phyloP scores from a whole-genome alignment of 2,329 filamentous ascomycete genomes.

The Alternaria novae-zelandiae region DNA sequence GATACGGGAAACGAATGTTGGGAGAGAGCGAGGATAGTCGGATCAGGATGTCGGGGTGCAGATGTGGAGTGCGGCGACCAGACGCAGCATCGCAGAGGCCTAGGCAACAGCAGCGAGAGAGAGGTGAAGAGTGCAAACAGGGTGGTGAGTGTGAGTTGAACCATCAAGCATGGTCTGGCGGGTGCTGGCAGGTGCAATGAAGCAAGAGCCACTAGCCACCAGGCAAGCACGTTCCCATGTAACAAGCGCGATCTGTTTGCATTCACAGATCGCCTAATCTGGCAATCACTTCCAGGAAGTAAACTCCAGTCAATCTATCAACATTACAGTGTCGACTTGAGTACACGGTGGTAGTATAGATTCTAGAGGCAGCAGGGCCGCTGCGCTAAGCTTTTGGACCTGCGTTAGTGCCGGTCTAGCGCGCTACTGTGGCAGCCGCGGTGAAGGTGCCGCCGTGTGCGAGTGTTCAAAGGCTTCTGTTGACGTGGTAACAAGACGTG shows the following conservation, averaged over 20 bases:
- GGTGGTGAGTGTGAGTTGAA: neutral
- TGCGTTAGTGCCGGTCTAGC: neutral
- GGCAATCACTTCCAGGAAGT: neutral
- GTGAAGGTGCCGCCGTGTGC: neutral
- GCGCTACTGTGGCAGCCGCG: neutral
- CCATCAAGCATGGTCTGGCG: neutral
- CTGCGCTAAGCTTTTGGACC: neutral
- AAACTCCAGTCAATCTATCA: too few species aligned
- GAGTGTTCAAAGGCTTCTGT: neutral
- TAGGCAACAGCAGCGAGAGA: slow-evolving; percentile 1
- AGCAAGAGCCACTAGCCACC: neutral
- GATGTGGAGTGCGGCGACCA: slow-evolving; percentile 6
- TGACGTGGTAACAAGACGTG: neutral
- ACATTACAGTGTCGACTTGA: too few species aligned
- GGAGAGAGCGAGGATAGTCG: neutral
- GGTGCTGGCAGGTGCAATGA: neutral
- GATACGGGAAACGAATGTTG: neutral
- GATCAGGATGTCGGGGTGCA: slow-evolving; percentile 7
- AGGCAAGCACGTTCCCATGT: neutral
- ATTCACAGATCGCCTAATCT: neutral
- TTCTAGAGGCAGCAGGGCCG: neutral
- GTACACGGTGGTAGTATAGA: too few species aligned
- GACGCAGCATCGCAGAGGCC: slow-evolving; percentile 6
- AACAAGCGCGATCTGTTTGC: neutral
- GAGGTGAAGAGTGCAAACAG: neutral